Evolutionary conservation across 257 asterid species (phyloP).

Genomic region (Petrea volubilis): DNA sequence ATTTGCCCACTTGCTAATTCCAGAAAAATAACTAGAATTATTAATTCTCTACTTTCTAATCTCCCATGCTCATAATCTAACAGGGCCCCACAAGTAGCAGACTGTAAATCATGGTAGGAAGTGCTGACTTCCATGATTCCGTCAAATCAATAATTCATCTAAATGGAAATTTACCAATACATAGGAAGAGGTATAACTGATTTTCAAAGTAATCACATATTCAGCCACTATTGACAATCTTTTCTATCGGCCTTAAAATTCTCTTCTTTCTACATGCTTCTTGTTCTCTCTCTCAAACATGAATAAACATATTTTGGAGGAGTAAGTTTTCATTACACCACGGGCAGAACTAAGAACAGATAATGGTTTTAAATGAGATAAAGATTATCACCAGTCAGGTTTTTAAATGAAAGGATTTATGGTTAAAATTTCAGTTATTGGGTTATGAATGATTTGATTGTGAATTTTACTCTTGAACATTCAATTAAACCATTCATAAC

Average conservation of each 20-base stretch:
- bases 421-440: too few relatives aligned
- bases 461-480: too few relatives aligned
- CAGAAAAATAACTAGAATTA: too few relatives aligned
- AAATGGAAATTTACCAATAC: not conserved
- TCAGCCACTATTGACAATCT: not conserved
- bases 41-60: too few relatives aligned
- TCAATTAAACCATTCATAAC: too few relatives aligned
- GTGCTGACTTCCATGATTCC: too few relatives aligned
- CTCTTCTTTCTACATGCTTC: not conserved
- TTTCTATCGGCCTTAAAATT: conserved; percentile 1
- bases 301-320: not conserved
- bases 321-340: not conserved
- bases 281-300: not conserved
- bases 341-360: not conserved
- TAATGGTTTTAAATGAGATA: too few relatives aligned
- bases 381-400: too few relatives aligned
- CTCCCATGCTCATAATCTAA: not conserved
- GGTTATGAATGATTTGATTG: not conserved
- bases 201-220: not conserved
- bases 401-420: too few relatives aligned
- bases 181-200: not conserved
- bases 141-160: not conserved
- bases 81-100: not conserved
- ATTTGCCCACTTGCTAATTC: too few relatives aligned
- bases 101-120: not conserved